A percentile compares a stretch with the other conserved stretches of the same genome.
phyloP scores from a whole-genome alignment of 176 grass and related monocot genomes.

The bread wheat (Triticum aestivum) region IWGSC_CS_RefSeq_v2.1 NC_057799.1:169193592-169194091 shows the following conservation, averaged over 20 bases:
- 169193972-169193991: neutral
- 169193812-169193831: neutral
- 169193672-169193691: slow-evolving; percentile 1
- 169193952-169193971: neutral
- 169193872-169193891: neutral
- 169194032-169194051: slow-evolving; percentile 33
- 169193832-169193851: neutral
- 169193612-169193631: slow-evolving; percentile 37
- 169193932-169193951: neutral
- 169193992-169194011: slow-evolving; percentile 4
- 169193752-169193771: slow-evolving; percentile 21
- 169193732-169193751: neutral
- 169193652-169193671: slow-evolving; percentile 20
- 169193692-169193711: neutral
- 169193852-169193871: neutral
- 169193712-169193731: neutral
- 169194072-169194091: neutral
- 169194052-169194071: slow-evolving; percentile 33
- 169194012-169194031: slow-evolving; percentile 45
- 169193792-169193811: slow-evolving; percentile 17
- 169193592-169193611: neutral
- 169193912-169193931: slow-evolving; percentile 24
- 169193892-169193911: slow-evolving; percentile 38
- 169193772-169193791: neutral
- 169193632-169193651: slow-evolving; percentile 8